phyloP scores from a whole-genome alignment of 345 rosid species.

The Brassica rapa region DNA sequence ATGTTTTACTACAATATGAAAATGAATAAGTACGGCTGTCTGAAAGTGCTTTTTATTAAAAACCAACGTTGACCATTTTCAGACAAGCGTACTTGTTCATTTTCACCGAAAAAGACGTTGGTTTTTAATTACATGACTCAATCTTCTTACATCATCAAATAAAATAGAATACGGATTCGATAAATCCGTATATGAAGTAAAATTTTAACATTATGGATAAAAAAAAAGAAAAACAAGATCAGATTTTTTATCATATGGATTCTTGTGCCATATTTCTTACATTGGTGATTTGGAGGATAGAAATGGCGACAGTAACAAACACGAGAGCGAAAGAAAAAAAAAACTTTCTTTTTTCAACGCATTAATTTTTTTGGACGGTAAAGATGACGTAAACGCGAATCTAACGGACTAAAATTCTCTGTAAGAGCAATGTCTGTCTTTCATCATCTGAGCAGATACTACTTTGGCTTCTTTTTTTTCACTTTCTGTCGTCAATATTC shows the following conservation, averaged over 20 bases:
- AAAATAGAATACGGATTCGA: too few species aligned
- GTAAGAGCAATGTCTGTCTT: slow-evolving; percentile 5
- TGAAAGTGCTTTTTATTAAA: too few species aligned
- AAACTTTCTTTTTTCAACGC: not conserved
- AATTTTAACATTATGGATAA: too few species aligned
- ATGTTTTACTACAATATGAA: not conserved
- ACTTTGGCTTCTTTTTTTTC: not conserved
- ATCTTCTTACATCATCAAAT: too few species aligned
- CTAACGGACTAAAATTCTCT: slow-evolving; percentile 32
- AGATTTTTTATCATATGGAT: not conserved
- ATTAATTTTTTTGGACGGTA: slow-evolving; percentile 1
- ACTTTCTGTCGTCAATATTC: slow-evolving; percentile 6
- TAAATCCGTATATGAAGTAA: too few species aligned
- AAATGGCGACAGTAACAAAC: not conserved
- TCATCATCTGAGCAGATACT: slow-evolving; percentile 3
- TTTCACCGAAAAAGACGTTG: too few species aligned
- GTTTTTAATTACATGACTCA: too few species aligned
- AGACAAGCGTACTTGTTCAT: too few species aligned
- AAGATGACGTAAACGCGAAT: slow-evolving; percentile 31
- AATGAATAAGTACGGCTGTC: not conserved
- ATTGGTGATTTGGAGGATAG: not conserved
- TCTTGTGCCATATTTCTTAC: not conserved
- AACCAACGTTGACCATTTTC: too few species aligned
- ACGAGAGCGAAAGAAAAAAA: slow-evolving; percentile 1
- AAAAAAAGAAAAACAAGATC: too few species aligned